phyloP scores from a whole-genome alignment of 768 basidiomycete species.

The Termitomyces sp. region DNA sequence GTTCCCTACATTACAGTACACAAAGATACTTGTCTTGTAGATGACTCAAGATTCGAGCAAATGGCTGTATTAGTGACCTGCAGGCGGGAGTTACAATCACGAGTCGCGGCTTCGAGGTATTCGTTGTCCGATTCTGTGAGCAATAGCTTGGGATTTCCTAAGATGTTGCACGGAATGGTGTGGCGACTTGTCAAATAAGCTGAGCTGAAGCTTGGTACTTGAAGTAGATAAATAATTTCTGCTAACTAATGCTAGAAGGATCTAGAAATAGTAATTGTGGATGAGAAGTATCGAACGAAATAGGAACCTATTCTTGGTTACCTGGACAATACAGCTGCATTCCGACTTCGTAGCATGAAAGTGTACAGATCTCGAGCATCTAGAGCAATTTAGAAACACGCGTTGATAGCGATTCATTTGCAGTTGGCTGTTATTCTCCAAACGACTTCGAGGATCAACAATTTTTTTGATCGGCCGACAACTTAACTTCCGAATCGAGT shows the following conservation, averaged over 20 bases:
- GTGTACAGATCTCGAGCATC: no score
- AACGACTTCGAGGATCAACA: neutral
- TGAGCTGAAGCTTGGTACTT: neutral
- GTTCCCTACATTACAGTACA: neutral
- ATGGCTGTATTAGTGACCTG: neutral
- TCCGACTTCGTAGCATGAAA: no score
- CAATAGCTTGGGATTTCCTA: neutral
- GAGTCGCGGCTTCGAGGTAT: neutral
- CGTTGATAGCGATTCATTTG: no score
- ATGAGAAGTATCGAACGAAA: neutral
- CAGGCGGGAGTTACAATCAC: neutral
- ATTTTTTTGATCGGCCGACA: conserved; percentile 1
- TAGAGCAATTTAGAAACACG: neutral
- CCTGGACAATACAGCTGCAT: neutral
- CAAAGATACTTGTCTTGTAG: neutral
- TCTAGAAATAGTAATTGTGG: neutral
- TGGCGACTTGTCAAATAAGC: neutral
- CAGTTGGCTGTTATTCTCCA: neutral
- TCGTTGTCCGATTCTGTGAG: neutral
- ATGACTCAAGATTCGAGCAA: neutral
- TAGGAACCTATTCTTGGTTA: neutral
- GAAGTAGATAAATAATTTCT: neutral
- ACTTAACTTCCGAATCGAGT: neutral
- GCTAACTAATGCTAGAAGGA: neutral
- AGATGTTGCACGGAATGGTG: neutral